Conservation (phyloP, 352 stramenopile genomes). For the Globisporangium radiosum region DNA sequence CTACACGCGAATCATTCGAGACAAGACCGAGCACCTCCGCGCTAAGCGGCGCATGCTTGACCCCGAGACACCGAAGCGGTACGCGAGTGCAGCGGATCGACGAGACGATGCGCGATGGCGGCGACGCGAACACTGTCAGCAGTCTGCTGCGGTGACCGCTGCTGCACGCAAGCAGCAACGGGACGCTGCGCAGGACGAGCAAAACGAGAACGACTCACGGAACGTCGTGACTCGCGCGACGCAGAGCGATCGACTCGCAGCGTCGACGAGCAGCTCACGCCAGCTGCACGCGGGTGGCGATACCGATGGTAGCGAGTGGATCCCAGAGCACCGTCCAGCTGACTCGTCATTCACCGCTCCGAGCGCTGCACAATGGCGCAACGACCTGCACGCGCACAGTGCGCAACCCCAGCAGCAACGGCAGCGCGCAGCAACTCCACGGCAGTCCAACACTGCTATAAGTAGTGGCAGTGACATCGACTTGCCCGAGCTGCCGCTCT, state of each 20-base stretch:
- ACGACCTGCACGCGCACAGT: no score
- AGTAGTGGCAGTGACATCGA: no score
- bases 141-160: not conserved
- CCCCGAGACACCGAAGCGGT: slow-evolving; percentile 17
- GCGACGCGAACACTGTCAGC: not conserved
- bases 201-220: slow-evolving; percentile 2
- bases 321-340: no score
- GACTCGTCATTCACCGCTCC: no score
- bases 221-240: not conserved
- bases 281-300: no score
- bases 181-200: not conserved
- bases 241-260: not conserved
- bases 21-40: not conserved
- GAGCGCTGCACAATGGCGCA: no score
- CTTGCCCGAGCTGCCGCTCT: not conserved
- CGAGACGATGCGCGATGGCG: not conserved
- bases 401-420: not conserved
- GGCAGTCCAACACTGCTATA: not conserved
- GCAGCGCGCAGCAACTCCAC: no score
- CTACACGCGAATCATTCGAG: slow-evolving; percentile 13
- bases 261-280: no score
- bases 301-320: no score
- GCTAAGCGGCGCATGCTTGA: slow-evolving; percentile 31
- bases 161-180: not conserved
- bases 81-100: slow-evolving; percentile 9